Conservation (phyloP, 768 basidiomycete species). For the Auriscalpium orientale region DNA sequence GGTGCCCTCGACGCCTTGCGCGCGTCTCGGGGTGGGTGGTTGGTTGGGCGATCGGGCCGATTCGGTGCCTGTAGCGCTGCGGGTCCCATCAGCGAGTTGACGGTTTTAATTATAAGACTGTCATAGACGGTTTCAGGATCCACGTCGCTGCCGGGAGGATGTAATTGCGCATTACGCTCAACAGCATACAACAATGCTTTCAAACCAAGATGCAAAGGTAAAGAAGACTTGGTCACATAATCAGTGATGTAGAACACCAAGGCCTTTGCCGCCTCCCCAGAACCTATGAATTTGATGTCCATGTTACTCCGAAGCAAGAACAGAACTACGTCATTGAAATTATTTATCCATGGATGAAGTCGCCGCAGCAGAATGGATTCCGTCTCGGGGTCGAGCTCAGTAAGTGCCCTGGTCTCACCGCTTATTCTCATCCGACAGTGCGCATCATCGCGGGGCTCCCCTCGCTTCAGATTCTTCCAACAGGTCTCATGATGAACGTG, state of each 20-base stretch:
- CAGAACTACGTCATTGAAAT: background rate
- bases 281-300: background rate
- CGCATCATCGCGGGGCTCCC: background rate
- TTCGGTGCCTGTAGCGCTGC: no score
- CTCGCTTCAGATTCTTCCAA: background rate
- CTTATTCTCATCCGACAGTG: background rate
- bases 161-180: background rate
- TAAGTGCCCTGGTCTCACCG: background rate
- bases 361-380: background rate
- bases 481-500: background rate
- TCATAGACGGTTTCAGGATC: background rate
- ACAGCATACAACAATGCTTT: background rate
- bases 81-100: background rate
- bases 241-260: background rate
- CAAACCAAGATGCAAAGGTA: background rate
- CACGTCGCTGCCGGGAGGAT: background rate
- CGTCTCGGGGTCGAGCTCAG: background rate
- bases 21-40: no score
- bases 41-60: no score
- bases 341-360: background rate
- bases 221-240: background rate
- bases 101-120: background rate
- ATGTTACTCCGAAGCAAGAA: background rate
- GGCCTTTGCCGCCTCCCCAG: background rate
- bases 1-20: no score